Base-by-base conservation (phyloP, 2,329 filamentous ascomycete species). In the Coniosporium tulheliwenetii region DNA sequence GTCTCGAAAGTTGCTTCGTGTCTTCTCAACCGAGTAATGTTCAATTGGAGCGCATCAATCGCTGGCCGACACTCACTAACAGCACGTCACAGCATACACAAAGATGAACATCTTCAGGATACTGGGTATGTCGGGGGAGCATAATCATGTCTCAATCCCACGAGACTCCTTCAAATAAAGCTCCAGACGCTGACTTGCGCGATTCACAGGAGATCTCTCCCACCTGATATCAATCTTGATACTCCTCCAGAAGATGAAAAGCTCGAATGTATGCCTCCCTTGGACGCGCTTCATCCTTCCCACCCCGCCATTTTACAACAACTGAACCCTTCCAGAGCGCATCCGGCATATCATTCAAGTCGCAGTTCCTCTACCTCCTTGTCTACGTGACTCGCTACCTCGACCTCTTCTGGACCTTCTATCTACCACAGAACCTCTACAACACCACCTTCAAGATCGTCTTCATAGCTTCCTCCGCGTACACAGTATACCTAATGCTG, bases 401-500 rank as follows among this genome's bases (percentile, higher is more conserved):
- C 43, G 66, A 98, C 60, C 73, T 96, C 44, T 87, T 96, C 61
- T 85, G 78, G 77, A 81, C 76, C 47, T 78, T 80, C 57, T 87
- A 82, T 45, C 66, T 77, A 50, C 86, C 82, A 7, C 55, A 55
- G 30, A 56, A 54, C 55, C 63, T 85, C 47, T 98, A 95, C 75
- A 95, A 96, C 67, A 80, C 91, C 45, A 64, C 85, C 54, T 95
- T 96, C 72, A 98, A 98, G 65, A 77, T 96, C 57, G 73, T 95
- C 58, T 98, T 96, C 71, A 87, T 98, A 60, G 71, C 68, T 47
- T 81, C 85, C 16, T 87, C 93, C 47, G 78, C 81, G 47, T 98
- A 98, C 70, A 93, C 87, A 54, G 78, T 98, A 60, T 96, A 95
- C 67, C 77, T 96, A 51, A 98, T 98, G 91, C 81, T 91, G 46